Percentiles rank a stretch among this genome's conserved stretches.
These are phyloP conservation scores for Phytophthora boehmeriae DNA, from an alignment of 352 stramenopile genomes.

Conservation along the genomic window DNA sequence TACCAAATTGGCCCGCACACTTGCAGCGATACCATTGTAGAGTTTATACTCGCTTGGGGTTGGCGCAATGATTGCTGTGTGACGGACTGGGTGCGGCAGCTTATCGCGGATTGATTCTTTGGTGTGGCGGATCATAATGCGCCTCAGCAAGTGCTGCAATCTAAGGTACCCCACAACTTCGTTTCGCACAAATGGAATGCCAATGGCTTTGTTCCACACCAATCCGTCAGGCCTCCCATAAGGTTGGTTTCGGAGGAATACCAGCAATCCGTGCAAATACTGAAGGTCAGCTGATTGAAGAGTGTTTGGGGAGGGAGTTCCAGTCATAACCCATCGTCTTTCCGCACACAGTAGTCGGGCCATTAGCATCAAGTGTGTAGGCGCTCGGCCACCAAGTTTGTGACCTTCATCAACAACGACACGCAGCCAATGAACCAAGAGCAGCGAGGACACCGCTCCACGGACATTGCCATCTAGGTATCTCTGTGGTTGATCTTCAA, in stretches of 20 bases:
- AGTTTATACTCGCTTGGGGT: conserved; percentile 57
- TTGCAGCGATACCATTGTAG: conserved; percentile 66
- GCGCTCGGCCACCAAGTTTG: conserved; percentile 74
- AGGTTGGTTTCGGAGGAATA: conserved; percentile 87
- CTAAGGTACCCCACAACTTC: conserved; percentile 57
- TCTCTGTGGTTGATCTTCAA: conserved; percentile 45
- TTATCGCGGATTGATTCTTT: conserved; percentile 85
- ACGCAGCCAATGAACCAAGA: conserved; percentile 77
- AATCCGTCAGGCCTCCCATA: conserved; percentile 79
- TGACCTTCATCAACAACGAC: conserved; percentile 96
- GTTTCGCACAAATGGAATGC: conserved; percentile 66
- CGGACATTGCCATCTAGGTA: conserved; percentile 56
- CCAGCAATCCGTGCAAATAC: conserved; percentile 88
- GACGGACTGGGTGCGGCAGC: conserved; percentile 51
- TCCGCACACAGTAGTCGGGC: conserved; percentile 83
- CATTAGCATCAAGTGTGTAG: conserved; percentile 78
- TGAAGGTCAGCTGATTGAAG: conserved; percentile 81
- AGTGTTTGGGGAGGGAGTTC: conserved; percentile 93
- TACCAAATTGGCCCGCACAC: conserved; percentile 59
- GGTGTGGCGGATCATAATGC: conserved; percentile 95
- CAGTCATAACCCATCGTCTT: conserved; percentile 95
- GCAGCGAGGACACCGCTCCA: conserved; percentile 47
- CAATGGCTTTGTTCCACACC: conserved; percentile 70
- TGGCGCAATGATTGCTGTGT: conserved; percentile 52
- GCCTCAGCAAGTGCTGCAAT: conserved; percentile 77